These are phyloP conservation scores for Pestalotiopsis fici DNA, from an alignment of 2,329 filamentous ascomycete species.

Conservation along the genomic window DNA sequence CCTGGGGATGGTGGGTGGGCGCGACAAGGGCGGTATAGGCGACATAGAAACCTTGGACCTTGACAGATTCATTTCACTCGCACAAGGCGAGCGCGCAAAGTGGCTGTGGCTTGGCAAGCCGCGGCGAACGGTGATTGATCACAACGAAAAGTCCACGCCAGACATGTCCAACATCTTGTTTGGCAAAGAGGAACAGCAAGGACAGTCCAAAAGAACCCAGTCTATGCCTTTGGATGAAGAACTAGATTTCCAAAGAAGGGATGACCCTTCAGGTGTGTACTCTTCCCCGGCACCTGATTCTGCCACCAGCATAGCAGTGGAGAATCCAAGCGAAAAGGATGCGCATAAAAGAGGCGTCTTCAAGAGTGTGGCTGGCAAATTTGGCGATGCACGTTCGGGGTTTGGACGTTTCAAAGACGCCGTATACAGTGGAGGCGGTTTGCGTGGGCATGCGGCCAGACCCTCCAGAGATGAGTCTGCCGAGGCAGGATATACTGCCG, in stretches of 20 bases:
- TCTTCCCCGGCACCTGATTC: conserved; percentile 45
- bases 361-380: conserved; percentile 77
- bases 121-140: conserved; percentile 58
- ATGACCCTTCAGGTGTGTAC: conserved; percentile 46
- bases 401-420: conserved; percentile 85
- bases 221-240: conserved; percentile 55
- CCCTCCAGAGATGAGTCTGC: conserved; percentile 59
- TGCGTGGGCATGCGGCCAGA: conserved; percentile 54
- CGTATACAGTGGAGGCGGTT: conserved; percentile 58
- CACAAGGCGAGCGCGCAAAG: conserved; percentile 80
- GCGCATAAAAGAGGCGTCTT: conserved; percentile 67
- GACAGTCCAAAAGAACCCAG: conserved; percentile 50
- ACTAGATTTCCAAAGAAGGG: conserved; percentile 41
- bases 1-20: conserved; percentile 87
- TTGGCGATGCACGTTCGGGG: conserved; percentile 79
- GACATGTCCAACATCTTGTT: conserved; percentile 51
- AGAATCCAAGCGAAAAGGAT: conserved; percentile 54
- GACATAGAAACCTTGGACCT: conserved; percentile 92
- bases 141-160: conserved; percentile 45
- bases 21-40: conserved; percentile 85
- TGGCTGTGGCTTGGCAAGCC: conserved; percentile 96
- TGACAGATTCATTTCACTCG: conserved; percentile 76
- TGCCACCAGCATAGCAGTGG: conserved; percentile 45
- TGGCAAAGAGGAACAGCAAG: conserved; percentile 56
- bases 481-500: conserved; percentile 35